phyloP scores from a whole-genome alignment of 208 protist species.

The Wallacemonas collosoma region DNA sequence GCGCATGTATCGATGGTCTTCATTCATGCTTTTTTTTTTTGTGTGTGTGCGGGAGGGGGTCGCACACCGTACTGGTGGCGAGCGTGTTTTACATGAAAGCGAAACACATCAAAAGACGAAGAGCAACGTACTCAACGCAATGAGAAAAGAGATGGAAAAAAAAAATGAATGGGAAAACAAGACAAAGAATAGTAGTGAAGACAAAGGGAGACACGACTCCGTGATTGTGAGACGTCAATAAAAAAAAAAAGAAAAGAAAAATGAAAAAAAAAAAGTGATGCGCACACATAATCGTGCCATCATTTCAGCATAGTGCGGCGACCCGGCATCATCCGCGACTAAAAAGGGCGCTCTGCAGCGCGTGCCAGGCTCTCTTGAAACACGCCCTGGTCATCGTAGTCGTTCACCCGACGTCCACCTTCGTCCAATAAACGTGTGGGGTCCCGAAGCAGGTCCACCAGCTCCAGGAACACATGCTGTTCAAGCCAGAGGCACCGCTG shows the following conservation, averaged over 20 bases:
- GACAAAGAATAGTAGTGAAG: neutral
- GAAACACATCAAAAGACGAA: neutral
- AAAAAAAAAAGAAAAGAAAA: slow-evolving; percentile 23
- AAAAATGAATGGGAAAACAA: slow-evolving; percentile 39
- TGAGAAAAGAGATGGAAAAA: neutral
- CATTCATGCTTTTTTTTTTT: neutral
- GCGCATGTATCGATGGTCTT: too few species aligned
- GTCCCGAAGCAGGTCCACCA: slow-evolving; percentile 67
- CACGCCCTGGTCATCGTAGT: slow-evolving; percentile 31
- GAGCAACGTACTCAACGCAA: neutral
- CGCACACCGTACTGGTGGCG: too few species aligned
- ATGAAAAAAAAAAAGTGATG: slow-evolving; percentile 16
- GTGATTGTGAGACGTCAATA: neutral
- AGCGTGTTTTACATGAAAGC: too few species aligned
- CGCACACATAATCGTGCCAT: neutral
- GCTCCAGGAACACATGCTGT: slow-evolving; percentile 72
- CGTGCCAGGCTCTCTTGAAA: slow-evolving; percentile 35
- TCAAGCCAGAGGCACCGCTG: slow-evolving; percentile 52
- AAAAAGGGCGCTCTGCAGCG: slow-evolving; percentile 30
- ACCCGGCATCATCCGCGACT: too few species aligned
- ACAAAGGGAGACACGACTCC: neutral
- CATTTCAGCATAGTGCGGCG: neutral
- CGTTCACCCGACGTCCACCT: slow-evolving; percentile 53
- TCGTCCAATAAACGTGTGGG: slow-evolving; percentile 45
- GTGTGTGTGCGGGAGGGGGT: neutral